phyloP scores from a whole-genome alignment of 495 filamentous ascomycete species.

The Durotheca rogersii region DNA sequence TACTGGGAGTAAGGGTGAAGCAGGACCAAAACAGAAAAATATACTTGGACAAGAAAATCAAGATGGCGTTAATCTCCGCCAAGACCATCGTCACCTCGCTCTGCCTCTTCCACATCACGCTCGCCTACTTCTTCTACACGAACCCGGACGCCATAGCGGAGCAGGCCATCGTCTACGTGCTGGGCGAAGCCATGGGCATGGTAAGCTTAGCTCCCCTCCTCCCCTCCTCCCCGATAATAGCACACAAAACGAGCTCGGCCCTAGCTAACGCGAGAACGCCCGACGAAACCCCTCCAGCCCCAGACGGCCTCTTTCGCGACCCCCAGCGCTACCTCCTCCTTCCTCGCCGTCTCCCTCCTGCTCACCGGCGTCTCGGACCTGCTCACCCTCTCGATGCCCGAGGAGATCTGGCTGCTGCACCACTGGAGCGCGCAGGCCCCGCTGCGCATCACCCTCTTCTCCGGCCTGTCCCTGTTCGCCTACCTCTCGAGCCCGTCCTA shows the following conservation, averaged over 20 bases:
- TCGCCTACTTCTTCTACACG: constrained; percentile 79
- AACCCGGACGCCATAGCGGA: constrained; percentile 68
- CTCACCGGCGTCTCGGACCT: constrained; percentile 71
- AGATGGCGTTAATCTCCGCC: constrained; percentile 77
- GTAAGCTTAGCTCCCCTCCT: constrained; percentile 46
- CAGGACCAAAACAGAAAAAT: neutral
- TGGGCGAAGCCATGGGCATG: constrained; percentile 79
- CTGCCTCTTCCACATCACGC: constrained; percentile 76
- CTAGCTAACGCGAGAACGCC: constrained; percentile 5
- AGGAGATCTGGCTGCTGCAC: constrained; percentile 59
- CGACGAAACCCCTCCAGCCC: constrained; percentile 34
- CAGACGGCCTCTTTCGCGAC: constrained; percentile 57
- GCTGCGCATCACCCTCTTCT: constrained; percentile 65
- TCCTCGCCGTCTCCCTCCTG: constrained; percentile 69
- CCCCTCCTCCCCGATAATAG: neutral
- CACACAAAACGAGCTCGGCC: too few species aligned
- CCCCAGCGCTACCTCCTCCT: constrained; percentile 65
- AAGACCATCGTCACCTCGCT: constrained; percentile 75
- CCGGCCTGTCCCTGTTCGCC: constrained; percentile 64
- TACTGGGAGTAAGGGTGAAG: too few species aligned
- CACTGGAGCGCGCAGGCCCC: constrained; percentile 74
- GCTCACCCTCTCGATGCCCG: constrained; percentile 66
- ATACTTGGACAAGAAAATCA: constrained; percentile 14
- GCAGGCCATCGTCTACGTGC: constrained; percentile 76
- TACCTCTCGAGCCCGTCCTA: constrained; percentile 56